These are phyloP conservation scores for Fusarium oxysporum DNA, from an alignment of 2,329 filamentous ascomycete species.

Conservation along the genomic window DNA sequence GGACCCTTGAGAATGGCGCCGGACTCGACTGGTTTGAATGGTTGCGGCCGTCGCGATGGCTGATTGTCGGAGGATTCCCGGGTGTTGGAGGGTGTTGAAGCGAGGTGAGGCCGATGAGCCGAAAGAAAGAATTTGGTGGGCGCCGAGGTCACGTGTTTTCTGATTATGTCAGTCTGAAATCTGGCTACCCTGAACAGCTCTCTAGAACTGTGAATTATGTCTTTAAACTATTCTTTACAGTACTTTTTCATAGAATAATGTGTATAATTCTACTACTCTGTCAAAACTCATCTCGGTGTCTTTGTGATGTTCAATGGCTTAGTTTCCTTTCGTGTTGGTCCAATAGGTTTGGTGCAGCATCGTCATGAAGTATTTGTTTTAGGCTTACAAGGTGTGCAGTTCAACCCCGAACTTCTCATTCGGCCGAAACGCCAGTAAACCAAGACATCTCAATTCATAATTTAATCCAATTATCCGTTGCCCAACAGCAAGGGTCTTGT, in stretches of 20 bases:
- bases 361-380: accelerated
- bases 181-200: slow-evolving; percentile 4
- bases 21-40: slow-evolving; percentile 24
- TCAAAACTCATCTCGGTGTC: too few relatives aligned
- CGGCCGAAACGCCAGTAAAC: too few relatives aligned
- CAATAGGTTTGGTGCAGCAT: neutral
- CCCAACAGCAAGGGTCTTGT: neutral
- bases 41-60: slow-evolving; percentile 50
- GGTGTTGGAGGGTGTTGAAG: slow-evolving; percentile 52
- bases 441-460: neutral
- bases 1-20: slow-evolving; percentile 36
- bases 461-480: neutral
- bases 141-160: slow-evolving; percentile 14
- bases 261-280: neutral
- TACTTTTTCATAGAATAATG: neutral
- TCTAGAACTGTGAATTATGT: neutral
- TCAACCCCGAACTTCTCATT: neutral
- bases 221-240: neutral
- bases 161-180: neutral
- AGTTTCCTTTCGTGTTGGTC: neutral
- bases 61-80: slow-evolving; percentile 59
- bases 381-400: accelerated
- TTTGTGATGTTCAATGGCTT: neutral
- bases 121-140: slow-evolving; percentile 31
- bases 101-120: slow-evolving; percentile 54